Evolutionary conservation across 1,284 basidiomycete species (phyloP).

Genomic region (Hortiboletus rubellus): DNA sequence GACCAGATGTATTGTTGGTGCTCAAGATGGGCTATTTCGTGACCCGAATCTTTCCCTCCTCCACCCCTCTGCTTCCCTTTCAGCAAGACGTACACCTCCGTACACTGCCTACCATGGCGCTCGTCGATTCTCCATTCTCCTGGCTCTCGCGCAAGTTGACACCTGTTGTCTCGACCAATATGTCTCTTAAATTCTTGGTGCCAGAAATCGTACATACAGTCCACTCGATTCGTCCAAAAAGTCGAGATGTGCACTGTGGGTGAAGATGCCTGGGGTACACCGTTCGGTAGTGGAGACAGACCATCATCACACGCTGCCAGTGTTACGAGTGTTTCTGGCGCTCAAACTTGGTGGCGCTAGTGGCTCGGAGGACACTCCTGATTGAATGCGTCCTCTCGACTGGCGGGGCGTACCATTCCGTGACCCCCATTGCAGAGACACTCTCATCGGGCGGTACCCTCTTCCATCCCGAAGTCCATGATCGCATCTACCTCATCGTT

Average conservation of each 20-base stretch:
- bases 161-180: slow-evolving; percentile 1
- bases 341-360: neutral
- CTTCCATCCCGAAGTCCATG: slow-evolving; percentile 13
- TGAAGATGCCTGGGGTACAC: neutral
- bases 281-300: neutral
- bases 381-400: slow-evolving; percentile 17
- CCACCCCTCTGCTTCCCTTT: too few species aligned
- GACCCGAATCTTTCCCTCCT: neutral
- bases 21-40: neutral
- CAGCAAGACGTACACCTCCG: too few species aligned
- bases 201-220: neutral
- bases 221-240: slow-evolving; percentile 4
- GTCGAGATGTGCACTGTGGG: slow-evolving; percentile 17
- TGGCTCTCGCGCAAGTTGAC: neutral
- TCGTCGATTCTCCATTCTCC: slow-evolving; percentile 3
- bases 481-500: slow-evolving; percentile 5
- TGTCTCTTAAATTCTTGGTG: slow-evolving; percentile 5
- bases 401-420: slow-evolving; percentile 5
- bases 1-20: neutral
- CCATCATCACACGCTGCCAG: slow-evolving; percentile 12
- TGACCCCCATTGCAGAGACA: slow-evolving; percentile 1
- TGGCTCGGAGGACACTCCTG: slow-evolving; percentile 2
- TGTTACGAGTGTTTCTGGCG: slow-evolving; percentile 7
- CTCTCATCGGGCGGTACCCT: slow-evolving; percentile 1
- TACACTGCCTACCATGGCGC: neutral